Conservation (phyloP, 2,329 filamentous ascomycete species). For the Fusarium sp. region DNA sequence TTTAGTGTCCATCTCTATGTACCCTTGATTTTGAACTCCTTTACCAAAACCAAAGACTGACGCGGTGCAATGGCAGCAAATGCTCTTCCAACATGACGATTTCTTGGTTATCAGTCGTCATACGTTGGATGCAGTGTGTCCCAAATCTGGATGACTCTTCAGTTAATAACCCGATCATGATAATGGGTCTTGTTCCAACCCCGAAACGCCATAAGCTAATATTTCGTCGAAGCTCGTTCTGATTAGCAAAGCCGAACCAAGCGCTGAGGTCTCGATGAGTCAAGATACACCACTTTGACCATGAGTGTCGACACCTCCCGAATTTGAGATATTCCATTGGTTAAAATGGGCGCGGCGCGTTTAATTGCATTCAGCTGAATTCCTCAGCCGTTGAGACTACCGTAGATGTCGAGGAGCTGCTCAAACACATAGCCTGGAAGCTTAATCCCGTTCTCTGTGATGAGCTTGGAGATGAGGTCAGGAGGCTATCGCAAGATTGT, state of each 20-base stretch:
- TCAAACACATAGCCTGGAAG: constrained; percentile 77
- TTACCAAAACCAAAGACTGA: constrained; percentile 24
- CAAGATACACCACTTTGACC: not conserved
- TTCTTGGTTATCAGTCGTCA: not conserved
- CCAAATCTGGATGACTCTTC: constrained; percentile 1
- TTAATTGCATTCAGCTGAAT: not conserved
- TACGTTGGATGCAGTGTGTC: constrained; percentile 1
- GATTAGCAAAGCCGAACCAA: not conserved
- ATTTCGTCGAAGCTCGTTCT: not conserved
- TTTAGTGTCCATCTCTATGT: constrained; percentile 15
- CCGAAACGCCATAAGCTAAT: constrained; percentile 14
- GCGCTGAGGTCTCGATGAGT: not conserved
- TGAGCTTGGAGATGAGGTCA: constrained; percentile 75
- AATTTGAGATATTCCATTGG: not conserved
- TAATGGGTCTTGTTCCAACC: constrained; percentile 1
- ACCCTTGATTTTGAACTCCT: constrained; percentile 36
- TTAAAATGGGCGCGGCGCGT: constrained; percentile 26
- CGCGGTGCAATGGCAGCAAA: constrained; percentile 7
- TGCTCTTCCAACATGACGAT: constrained; percentile 10
- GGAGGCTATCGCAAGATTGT: constrained; percentile 63
- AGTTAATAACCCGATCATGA: not conserved
- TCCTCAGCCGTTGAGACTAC: constrained; percentile 54
- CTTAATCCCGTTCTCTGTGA: constrained; percentile 79
- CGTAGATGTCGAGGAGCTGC: constrained; percentile 73
- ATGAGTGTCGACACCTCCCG: not conserved